phyloP scores from a whole-genome alignment of 305 asterid genomes.

The Petunia hybrid region DNA sequence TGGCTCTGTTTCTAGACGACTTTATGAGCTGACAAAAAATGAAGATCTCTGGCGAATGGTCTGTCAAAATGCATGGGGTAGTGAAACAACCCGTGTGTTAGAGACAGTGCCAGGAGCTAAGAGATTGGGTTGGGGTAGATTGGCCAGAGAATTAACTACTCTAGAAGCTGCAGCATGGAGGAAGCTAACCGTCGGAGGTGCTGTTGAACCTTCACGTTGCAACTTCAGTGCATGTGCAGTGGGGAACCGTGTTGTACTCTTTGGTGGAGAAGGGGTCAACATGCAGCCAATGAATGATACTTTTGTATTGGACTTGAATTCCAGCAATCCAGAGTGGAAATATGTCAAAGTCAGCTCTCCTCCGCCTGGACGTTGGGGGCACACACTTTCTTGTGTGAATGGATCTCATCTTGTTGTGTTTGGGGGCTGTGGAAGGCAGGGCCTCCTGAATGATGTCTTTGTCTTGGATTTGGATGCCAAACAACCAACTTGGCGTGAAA shows the following conservation, averaged over 20 bases:
- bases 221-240: slow-evolving; percentile 97
- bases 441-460: slow-evolving; percentile 87
- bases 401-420: slow-evolving; percentile 84
- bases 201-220: slow-evolving; percentile 94
- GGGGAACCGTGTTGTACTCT: slow-evolving; percentile 88
- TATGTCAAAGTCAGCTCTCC: slow-evolving; percentile 82
- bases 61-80: slow-evolving; percentile 90
- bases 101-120: slow-evolving; percentile 83
- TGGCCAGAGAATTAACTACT: slow-evolving; percentile 86
- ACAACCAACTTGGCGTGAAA: slow-evolving; percentile 88
- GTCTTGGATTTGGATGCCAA: slow-evolving; percentile 86
- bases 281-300: slow-evolving; percentile 97
- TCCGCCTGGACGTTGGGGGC: slow-evolving; percentile 98
- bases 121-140: slow-evolving; percentile 79
- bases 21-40: slow-evolving; percentile 72
- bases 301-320: slow-evolving; percentile 81
- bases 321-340: slow-evolving; percentile 85
- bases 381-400: slow-evolving; percentile 88
- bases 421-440: slow-evolving; percentile 93
- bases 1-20: slow-evolving; percentile 72
- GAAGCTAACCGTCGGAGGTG: slow-evolving; percentile 80
- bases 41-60: slow-evolving; percentile 92
- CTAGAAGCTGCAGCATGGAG: slow-evolving; percentile 94
- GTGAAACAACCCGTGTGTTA: slow-evolving; percentile 75
- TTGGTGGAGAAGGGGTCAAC: slow-evolving; percentile 97